phyloP scores from a whole-genome alignment of 176 grass and related monocot species.

The Elaeis guineensis region DNA sequence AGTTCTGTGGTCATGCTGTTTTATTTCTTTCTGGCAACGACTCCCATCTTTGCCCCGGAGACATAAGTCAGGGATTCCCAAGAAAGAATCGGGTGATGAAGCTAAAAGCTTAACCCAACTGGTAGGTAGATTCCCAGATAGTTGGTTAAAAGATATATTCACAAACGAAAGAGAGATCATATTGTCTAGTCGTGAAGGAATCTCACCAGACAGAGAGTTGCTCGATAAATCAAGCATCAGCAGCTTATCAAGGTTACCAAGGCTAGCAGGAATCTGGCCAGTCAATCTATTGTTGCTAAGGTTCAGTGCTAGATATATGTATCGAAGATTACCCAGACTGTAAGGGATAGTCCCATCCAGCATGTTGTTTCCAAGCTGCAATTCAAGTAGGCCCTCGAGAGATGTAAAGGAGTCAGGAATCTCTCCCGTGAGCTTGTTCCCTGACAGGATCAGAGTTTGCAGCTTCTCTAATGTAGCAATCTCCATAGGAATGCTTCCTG shows the following conservation, averaged over 20 bases:
- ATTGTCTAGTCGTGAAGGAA: conserved; percentile 28
- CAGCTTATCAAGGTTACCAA: conserved; percentile 44
- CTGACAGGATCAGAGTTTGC: conserved; percentile 34
- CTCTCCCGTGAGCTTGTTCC: conserved; percentile 32
- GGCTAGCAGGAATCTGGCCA: conserved; percentile 35
- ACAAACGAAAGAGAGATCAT: conserved; percentile 47
- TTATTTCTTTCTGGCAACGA: conserved; percentile 2
- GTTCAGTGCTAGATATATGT: conserved; percentile 41
- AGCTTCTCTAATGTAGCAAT: conserved; percentile 26
- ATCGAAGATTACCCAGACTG: conserved; percentile 52
- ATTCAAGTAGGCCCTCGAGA: conserved; percentile 32
- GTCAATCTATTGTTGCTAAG: conserved; percentile 43
- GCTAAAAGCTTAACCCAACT: conserved; percentile 34
- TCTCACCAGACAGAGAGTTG: conserved; percentile 38
- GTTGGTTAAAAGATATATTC: conserved; percentile 51
- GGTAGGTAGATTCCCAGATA: conserved; percentile 27
- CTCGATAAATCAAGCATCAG: conserved; percentile 47
- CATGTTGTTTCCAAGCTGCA: conserved; percentile 47
- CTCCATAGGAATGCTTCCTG: conserved; percentile 40
- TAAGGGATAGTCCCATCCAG: conserved; percentile 34
- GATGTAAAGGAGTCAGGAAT: conserved; percentile 43
- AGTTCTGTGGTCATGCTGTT: conserved; percentile 4
- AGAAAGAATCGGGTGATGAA: conserved; percentile 21
- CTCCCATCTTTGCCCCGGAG: not conserved
- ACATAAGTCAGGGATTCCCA: conserved; percentile 36